phyloP scores from a whole-genome alignment of 176 grass and related monocot species.

The Eragrostis curvula region DNA sequence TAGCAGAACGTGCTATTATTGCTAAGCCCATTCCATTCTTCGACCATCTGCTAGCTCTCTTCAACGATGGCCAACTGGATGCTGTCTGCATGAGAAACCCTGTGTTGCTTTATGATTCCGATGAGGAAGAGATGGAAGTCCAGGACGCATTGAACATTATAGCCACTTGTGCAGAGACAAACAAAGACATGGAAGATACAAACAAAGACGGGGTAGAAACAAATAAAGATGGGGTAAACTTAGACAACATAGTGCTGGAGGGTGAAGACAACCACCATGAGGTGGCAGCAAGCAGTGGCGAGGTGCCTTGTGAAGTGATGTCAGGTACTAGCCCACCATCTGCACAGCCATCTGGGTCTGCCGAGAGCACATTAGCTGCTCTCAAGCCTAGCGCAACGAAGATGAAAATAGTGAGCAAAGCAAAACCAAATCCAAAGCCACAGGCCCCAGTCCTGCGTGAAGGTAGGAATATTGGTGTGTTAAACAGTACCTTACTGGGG shows the following conservation, averaged over 20 bases:
- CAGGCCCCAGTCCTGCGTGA: conserved; percentile 7
- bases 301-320: conserved; percentile 51
- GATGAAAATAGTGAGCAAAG: conserved; percentile 43
- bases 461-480: conserved; percentile 15
- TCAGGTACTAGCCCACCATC: conserved; percentile 51
- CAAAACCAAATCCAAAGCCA: conserved; percentile 32
- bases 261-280: conserved; percentile 41
- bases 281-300: conserved; percentile 41
- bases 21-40: conserved; percentile 59
- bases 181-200: neutral
- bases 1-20: conserved; percentile 55
- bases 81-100: conserved; percentile 37
- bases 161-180: conserved; percentile 32
- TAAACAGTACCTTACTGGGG: conserved; percentile 32
- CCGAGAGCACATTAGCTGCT: conserved; percentile 60
- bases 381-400: conserved; percentile 46
- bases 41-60: conserved; percentile 49
- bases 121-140: conserved; percentile 44
- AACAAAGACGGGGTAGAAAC: conserved; percentile 13
- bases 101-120: conserved; percentile 18
- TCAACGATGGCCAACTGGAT: conserved; percentile 44
- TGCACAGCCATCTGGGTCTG: conserved; percentile 48
- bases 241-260: conserved; percentile 31
- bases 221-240: conserved; percentile 7
- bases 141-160: conserved; percentile 35